Evolutionary conservation across 352 stramenopile species (phyloP).

Genomic region (Phytopythium litorale): DNA sequence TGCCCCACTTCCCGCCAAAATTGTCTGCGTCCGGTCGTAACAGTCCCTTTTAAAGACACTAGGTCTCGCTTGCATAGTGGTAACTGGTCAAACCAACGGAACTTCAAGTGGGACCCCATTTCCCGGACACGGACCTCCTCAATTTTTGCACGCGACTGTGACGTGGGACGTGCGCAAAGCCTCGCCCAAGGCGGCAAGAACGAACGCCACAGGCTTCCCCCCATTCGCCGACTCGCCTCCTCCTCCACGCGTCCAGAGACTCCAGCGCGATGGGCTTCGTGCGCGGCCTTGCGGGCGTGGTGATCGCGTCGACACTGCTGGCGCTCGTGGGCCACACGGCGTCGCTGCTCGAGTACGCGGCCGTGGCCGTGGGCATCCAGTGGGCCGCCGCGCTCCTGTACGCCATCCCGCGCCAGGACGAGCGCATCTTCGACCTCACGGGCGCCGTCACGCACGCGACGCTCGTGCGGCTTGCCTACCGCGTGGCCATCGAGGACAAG

Average conservation of each 20-base stretch:
- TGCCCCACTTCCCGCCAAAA: not conserved
- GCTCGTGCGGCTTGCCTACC: conserved; percentile 48
- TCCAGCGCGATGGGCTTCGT: conserved; percentile 28
- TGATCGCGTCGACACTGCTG: conserved; percentile 33
- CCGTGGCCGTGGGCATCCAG: conserved; percentile 50
- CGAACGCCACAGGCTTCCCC: no score
- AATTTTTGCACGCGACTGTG: not conserved
- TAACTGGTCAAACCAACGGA: not conserved
- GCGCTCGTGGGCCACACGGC: conserved; percentile 28
- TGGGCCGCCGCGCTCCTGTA: conserved; percentile 62
- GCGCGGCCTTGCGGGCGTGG: conserved; percentile 33
- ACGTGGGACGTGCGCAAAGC: not conserved
- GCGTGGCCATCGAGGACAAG: not conserved
- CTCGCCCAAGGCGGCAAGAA: not conserved
- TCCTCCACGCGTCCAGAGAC: not conserved
- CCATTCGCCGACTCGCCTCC: not conserved
- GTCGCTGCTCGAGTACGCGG: conserved; percentile 44
- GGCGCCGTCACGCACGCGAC: conserved; percentile 69
- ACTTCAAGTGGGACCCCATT: not conserved
- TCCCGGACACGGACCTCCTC: not conserved
- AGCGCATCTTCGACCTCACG: conserved; percentile 83
- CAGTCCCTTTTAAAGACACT: not conserved
- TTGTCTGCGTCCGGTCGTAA: not conserved
- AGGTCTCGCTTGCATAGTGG: not conserved
- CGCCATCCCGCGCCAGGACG: conserved; percentile 61